phyloP scores from a whole-genome alignment of 352 stramenopile species.

The Globisporangium carolinianum region DNA sequence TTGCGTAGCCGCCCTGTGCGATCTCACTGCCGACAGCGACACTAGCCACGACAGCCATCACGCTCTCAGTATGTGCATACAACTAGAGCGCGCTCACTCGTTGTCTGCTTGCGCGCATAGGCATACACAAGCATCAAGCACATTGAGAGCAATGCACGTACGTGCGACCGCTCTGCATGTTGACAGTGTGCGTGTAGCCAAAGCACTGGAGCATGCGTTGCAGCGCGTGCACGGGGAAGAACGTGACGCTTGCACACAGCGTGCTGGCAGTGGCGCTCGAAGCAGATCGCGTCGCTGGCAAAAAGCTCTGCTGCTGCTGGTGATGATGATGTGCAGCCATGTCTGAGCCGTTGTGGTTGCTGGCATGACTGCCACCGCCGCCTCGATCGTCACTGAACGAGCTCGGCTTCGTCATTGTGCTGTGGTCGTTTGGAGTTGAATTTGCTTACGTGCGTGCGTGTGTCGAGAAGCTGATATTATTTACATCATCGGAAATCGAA shows the following conservation, averaged over 20 bases:
- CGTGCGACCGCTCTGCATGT: conserved; percentile 70
- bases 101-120: neutral
- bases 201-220: conserved; percentile 68
- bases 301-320: conserved; percentile 20
- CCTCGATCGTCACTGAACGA: too few relatives aligned
- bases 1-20: conserved; percentile 84
- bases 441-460: too few relatives aligned
- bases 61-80: neutral
- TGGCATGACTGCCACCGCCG: too few relatives aligned
- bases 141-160: conserved; percentile 17
- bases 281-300: conserved; percentile 17
- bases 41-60: conserved; percentile 16
- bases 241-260: conserved; percentile 52
- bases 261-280: conserved; percentile 8
- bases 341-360: too few relatives aligned
- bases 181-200: conserved; percentile 53
- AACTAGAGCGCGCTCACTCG: neutral
- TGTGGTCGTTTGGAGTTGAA: too few relatives aligned
- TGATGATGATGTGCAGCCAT: neutral
- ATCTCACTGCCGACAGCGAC: conserved; percentile 58
- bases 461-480: too few relatives aligned
- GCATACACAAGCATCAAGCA: neutral
- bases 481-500: too few relatives aligned
- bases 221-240: conserved; percentile 50
- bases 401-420: too few relatives aligned